Conservation (phyloP, 257 asterid species). For the Eucommia ulmoides region DNA sequence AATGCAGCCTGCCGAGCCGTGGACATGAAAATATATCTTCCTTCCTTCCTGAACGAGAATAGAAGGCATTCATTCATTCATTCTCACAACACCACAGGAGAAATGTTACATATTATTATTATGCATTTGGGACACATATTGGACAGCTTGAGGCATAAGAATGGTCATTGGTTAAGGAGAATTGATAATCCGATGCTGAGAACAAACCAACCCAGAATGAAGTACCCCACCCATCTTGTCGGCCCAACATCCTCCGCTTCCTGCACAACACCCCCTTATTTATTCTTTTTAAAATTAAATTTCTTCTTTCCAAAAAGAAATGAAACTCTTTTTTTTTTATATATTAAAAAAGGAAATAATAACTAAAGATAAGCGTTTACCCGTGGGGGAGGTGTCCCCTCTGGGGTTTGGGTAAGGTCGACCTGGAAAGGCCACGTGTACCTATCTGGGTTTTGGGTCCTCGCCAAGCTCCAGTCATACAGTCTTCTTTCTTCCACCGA, state of each 20-base stretch:
- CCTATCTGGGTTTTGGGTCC: conserved; percentile 36
- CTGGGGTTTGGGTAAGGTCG: conserved; percentile 34
- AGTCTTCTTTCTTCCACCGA: conserved; percentile 48
- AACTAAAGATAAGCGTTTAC: conserved; percentile 11
- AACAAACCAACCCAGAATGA: background rate
- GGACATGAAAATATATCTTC: too few relatives aligned
- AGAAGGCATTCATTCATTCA: too few relatives aligned
- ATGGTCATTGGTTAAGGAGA: background rate
- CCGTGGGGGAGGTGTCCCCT: conserved; percentile 46
- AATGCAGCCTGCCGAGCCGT: too few relatives aligned
- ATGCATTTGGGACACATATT: too few relatives aligned
- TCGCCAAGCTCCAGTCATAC: conserved; percentile 79
- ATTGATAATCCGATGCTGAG: background rate
- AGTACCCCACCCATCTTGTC: background rate
- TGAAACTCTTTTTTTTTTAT: background rate
- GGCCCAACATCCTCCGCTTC: background rate
- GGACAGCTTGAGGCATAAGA: too few relatives aligned
- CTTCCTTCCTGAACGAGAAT: too few relatives aligned
- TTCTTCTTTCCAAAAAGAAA: background rate
- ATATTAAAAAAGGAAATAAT: background rate
- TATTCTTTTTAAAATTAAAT: too few relatives aligned
- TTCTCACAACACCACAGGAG: too few relatives aligned
- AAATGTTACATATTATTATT: too few relatives aligned
- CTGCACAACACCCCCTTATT: too few relatives aligned
- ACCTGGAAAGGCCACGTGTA: conserved; percentile 70